Percentiles rank a stretch among this genome's conserved stretches.
phyloP scores from a whole-genome alignment of 768 basidiomycete species.

The Candolleomyces eurysporus region DNA sequence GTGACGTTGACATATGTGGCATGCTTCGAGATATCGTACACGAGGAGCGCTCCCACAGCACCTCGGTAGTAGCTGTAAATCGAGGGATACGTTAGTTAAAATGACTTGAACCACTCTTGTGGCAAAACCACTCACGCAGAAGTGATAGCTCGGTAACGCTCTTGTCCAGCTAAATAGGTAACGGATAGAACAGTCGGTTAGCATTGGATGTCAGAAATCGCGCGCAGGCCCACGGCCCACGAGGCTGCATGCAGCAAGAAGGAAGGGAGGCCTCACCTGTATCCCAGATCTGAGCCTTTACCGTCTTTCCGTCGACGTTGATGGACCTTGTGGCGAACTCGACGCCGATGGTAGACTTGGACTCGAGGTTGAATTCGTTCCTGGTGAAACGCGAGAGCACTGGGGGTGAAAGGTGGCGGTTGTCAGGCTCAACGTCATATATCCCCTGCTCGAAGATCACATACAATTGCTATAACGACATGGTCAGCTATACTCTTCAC shows the following conservation, averaged over 20 bases:
- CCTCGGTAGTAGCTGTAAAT: slow-evolving; percentile 88
- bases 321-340: slow-evolving; percentile 97
- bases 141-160: slow-evolving; percentile 96
- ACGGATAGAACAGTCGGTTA: slow-evolving; percentile 7
- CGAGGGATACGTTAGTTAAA: background rate
- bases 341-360: slow-evolving; percentile 98
- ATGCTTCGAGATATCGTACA: slow-evolving; percentile 94
- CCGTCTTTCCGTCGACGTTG: slow-evolving; percentile 92
- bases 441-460: slow-evolving; percentile 38
- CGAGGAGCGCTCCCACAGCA: slow-evolving; percentile 88
- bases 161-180: slow-evolving; percentile 76
- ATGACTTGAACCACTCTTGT: background rate
- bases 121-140: slow-evolving; percentile 67
- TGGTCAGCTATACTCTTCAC: slow-evolving; percentile 8
- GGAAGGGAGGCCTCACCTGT: slow-evolving; percentile 65
- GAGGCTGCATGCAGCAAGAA: background rate
- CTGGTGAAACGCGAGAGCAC: slow-evolving; percentile 99
- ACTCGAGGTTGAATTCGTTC: slow-evolving; percentile 98
- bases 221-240: slow-evolving; percentile 11
- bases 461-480: slow-evolving; percentile 44
- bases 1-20: slow-evolving; percentile 92
- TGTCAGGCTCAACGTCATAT: slow-evolving; percentile 8
- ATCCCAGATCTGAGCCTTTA: slow-evolving; percentile 99
- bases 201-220: background rate
- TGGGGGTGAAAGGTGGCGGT: slow-evolving; percentile 29